These are phyloP conservation scores for Podospora australis DNA, from an alignment of 495 filamentous ascomycete species.

Conservation along the genomic window DNA sequence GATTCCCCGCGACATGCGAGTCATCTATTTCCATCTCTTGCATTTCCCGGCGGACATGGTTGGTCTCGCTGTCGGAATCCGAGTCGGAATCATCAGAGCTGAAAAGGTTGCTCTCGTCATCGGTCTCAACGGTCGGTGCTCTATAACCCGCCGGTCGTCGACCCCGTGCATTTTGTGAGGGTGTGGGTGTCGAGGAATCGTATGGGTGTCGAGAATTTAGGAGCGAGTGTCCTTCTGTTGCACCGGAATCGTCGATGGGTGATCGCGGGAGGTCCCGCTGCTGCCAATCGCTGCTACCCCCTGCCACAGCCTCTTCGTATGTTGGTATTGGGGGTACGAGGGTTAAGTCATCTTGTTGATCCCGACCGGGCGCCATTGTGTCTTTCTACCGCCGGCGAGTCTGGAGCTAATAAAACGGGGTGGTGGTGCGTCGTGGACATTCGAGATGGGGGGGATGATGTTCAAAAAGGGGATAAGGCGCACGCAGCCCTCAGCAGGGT, in stretches of 20 bases:
- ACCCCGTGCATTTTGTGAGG: slow-evolving; percentile 26
- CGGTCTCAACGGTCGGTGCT: slow-evolving; percentile 66
- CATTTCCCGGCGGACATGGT: slow-evolving; percentile 70
- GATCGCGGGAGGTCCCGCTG: slow-evolving; percentile 22
- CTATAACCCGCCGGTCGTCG: slow-evolving; percentile 52
- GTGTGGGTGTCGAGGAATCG: slow-evolving; percentile 16
- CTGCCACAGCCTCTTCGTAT: slow-evolving; percentile 80
- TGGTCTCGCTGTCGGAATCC: slow-evolving; percentile 37
- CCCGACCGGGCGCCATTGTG: slow-evolving; percentile 41
- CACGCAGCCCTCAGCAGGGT: too few species aligned
- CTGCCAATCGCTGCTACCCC: slow-evolving; percentile 25
- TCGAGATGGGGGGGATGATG: slow-evolving; percentile 3
- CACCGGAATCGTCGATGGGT: slow-evolving; percentile 28
- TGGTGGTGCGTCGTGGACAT: slow-evolving; percentile 11
- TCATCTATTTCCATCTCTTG: slow-evolving; percentile 88
- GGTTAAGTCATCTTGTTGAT: slow-evolving; percentile 54
- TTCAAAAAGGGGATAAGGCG: not conserved
- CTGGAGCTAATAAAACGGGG: not conserved
- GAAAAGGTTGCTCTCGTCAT: slow-evolving; percentile 37
- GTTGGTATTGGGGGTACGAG: slow-evolving; percentile 75
- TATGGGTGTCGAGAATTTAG: slow-evolving; percentile 38
- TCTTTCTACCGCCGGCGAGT: slow-evolving; percentile 6
- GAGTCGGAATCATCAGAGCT: slow-evolving; percentile 37
- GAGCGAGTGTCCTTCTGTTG: slow-evolving; percentile 53
- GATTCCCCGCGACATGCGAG: slow-evolving; percentile 40